Evolutionary conservation across 116 monocot genomes (phyloP), one percentile per base, ranked within the genome.

Genomic region (Phalaenopsis hybrid): DNA sequence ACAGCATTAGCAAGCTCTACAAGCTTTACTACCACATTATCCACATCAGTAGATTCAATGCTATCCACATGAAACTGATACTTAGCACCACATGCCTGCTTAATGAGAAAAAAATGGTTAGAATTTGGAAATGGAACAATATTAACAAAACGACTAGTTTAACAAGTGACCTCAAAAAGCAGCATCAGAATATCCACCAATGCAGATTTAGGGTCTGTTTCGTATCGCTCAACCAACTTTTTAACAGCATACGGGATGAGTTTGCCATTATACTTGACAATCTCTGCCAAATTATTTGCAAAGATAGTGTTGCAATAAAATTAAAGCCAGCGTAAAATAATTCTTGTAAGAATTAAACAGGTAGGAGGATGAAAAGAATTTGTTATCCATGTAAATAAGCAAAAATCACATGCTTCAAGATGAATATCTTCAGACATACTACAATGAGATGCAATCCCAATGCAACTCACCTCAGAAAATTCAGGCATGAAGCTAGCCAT

Each of bases 51-150:
- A 82, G 95, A 93, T 51, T 92, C 91, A 61, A 98, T 74, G n/a
- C 86, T 87, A 45, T 76, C 85, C 23, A 63, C 88, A 87, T 93
- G 82, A 77, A 98, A 89, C 57, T 92, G 82, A 88, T 93, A 93
- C 72, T 83, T 98, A 10, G 91, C 98, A 79, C 98, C 98, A 87
- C 98, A 95, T 9, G 95, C 89, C 98, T 98, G 84, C 63, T 50
- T 28, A 76, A 57, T 79, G 6, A 20, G 81, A 81, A 34, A 41
- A 41, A 28, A 44, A 82, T 41, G 7, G 18, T 12, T 73, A 57
- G 79, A 23, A 33, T 17, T 31, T 48, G 28, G 1, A 76, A 41
- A 2, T n/a, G 79, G 33, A 78, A 82, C 8, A 25, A 77, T 34
- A n/a, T 25, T 48, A 76, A 45, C 50, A 67, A 59, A 70, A 75